Conservation (phyloP, 2,329 filamentous ascomycete genomes). For the Ramularia endophylla region DNA sequence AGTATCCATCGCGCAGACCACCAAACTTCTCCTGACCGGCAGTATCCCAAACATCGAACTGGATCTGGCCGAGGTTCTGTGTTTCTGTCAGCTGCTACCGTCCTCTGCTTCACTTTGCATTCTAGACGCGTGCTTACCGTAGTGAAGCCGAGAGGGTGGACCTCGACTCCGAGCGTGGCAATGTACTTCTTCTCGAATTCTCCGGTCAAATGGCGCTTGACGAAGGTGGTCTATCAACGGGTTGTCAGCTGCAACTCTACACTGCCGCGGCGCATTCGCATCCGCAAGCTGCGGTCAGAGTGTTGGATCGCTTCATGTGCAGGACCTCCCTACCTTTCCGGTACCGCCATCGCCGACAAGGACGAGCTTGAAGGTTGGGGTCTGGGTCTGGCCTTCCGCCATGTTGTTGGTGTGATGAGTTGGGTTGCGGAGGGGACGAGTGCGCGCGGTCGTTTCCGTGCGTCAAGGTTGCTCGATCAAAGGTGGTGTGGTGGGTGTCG, state of each 20-base stretch:
- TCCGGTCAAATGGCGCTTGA: constrained; percentile 99
- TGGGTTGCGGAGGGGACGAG: constrained; percentile 6
- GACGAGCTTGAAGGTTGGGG: constrained; percentile 98
- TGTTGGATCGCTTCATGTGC: not conserved
- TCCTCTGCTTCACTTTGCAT: not conserved
- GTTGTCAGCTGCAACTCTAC: constrained; percentile 17
- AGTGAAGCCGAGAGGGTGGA: constrained; percentile 95
- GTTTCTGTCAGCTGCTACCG: constrained; percentile 2
- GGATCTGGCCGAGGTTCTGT: constrained; percentile 87
- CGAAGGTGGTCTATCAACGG: constrained; percentile 80
- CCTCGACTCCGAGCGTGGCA: constrained; percentile 97
- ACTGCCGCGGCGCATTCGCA: constrained; percentile 13
- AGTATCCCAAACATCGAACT: constrained; percentile 99
- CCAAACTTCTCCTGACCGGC: constrained; percentile 99
- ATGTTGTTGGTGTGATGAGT: constrained; percentile 14
- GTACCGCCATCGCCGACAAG: constrained; percentile 99
- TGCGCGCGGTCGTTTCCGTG: not conserved
- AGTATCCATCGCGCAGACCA: constrained; percentile 98
- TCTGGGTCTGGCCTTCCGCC: constrained; percentile 32
- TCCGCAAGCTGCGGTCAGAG: not conserved
- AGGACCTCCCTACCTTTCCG: constrained; percentile 73
- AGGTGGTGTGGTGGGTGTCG: not conserved
- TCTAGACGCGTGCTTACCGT: constrained; percentile 62
- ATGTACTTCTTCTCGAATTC: constrained; percentile 99
- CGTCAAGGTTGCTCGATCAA: not conserved